Percentiles rank a stretch among this genome's conserved stretches.
These are phyloP conservation scores for Dictyostelium capitatum DNA, from an alignment of 78 protist genomes.

Conservation along the genomic window DNA sequence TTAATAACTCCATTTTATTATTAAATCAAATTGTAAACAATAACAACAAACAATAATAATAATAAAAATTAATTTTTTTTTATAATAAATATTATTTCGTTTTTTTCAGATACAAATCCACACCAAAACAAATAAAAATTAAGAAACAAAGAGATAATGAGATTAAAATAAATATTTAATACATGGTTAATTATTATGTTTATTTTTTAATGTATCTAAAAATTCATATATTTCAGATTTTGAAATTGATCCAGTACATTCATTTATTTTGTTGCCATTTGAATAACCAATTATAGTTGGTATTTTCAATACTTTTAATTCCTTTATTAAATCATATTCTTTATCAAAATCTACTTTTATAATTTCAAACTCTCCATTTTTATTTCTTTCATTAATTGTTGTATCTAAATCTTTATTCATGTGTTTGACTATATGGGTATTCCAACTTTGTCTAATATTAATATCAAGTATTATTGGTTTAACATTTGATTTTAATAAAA, in stretches of 20 bases:
- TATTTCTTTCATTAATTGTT: background rate
- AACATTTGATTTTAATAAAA: too few species aligned
- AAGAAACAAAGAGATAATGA: too few species aligned
- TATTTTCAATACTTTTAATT: background rate
- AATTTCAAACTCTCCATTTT: background rate
- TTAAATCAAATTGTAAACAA: slow-evolving; percentile 14
- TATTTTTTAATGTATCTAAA: background rate
- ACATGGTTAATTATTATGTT: background rate
- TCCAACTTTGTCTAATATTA: too few species aligned
- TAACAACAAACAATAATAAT: slow-evolving; percentile 19
- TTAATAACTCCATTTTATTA: background rate
- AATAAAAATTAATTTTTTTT: slow-evolving; percentile 3
- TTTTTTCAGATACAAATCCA: too few species aligned
- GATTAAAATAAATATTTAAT: too few species aligned
- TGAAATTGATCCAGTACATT: background rate
- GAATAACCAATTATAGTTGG: background rate
- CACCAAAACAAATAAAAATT: too few species aligned
- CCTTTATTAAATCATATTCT: background rate
- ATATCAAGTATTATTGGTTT: too few species aligned
- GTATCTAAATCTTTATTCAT: background rate
- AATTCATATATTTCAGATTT: background rate
- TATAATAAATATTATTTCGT: too few species aligned
- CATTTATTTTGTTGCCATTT: background rate
- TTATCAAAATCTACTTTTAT: background rate
- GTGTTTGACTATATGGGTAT: too few species aligned